Evolutionary conservation across 768 basidiomycete species (phyloP).

Genomic region (Pholiota microspora): DNA sequence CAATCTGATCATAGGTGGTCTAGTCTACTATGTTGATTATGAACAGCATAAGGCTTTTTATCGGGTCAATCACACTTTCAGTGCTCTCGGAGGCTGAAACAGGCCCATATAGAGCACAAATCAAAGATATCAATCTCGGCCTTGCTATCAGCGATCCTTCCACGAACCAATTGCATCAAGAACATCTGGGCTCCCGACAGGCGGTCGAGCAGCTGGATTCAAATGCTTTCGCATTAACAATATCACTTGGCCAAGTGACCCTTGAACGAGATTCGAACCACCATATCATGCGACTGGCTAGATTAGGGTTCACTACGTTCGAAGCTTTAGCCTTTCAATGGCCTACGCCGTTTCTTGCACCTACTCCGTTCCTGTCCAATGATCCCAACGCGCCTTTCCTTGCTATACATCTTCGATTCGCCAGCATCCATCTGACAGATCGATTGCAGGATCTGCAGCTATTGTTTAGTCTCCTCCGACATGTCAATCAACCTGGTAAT

Average conservation of each 20-base stretch:
- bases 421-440: slow-evolving; percentile 49
- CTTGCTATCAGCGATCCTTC: slow-evolving; percentile 49
- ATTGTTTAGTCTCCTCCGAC: slow-evolving; percentile 28
- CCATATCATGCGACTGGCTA: slow-evolving; percentile 39
- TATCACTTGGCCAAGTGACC: slow-evolving; percentile 39
- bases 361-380: slow-evolving; percentile 47
- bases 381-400: slow-evolving; percentile 61
- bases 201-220: slow-evolving; percentile 36
- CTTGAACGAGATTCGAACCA: slow-evolving; percentile 41
- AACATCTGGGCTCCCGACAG: slow-evolving; percentile 48
- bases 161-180: slow-evolving; percentile 41
- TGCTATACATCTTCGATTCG: slow-evolving; percentile 42
- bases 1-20: background rate
- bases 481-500: slow-evolving; percentile 15
- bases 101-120: slow-evolving; percentile 40
- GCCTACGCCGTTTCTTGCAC: slow-evolving; percentile 55
- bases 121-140: slow-evolving; percentile 38
- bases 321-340: slow-evolving; percentile 53
- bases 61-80: slow-evolving; percentile 47
- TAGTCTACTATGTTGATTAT: slow-evolving; percentile 50
- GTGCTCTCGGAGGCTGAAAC: slow-evolving; percentile 29
- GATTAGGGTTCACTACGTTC: slow-evolving; percentile 37
- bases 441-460: slow-evolving; percentile 49
- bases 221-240: slow-evolving; percentile 45
- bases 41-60: slow-evolving; percentile 37